These are phyloP conservation scores for Lippia alba DNA, from an alignment of 305 asterid genomes.

Conservation along the genomic window DNA sequence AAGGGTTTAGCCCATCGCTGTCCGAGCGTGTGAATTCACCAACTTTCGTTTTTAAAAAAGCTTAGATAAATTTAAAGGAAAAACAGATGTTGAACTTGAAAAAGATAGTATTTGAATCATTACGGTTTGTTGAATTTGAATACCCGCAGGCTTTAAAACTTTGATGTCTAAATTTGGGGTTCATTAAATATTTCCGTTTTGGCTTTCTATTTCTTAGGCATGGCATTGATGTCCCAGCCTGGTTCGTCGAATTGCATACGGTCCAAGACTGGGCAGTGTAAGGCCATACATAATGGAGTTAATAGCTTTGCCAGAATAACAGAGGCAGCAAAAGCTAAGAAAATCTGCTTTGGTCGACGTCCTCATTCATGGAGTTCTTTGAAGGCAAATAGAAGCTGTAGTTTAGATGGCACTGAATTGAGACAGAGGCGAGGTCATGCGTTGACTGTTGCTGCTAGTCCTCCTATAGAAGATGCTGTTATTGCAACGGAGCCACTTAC, in stretches of 20 bases:
- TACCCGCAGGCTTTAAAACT: constrained; percentile 58
- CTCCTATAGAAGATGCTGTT: constrained; percentile 90
- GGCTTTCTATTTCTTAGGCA: constrained; percentile 42
- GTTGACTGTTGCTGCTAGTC: constrained; percentile 84
- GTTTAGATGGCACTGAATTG: constrained; percentile 40
- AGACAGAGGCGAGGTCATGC: constrained; percentile 46
- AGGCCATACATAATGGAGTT: constrained; percentile 36
- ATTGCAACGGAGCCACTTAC: constrained; percentile 84
- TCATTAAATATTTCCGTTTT: neutral
- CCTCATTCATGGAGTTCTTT: constrained; percentile 48
- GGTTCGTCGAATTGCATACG: constrained; percentile 49
- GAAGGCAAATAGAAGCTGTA: constrained; percentile 42
- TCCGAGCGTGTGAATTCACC: neutral
- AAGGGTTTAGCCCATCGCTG: neutral
- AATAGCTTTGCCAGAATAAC: constrained; percentile 32
- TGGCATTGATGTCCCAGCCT: constrained; percentile 61
- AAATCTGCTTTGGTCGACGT: constrained; percentile 37
- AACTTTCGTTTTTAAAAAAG: neutral
- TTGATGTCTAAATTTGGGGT: constrained; percentile 64
- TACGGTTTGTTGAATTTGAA: constrained; percentile 37
- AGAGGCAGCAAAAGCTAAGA: constrained; percentile 48
- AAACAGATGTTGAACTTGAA: no score
- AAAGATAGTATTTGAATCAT: no score
- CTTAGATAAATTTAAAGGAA: no score
- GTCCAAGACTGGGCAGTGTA: constrained; percentile 41